Conservation (phyloP, 2,329 filamentous ascomycete genomes). For the Delphinella strobiligena region DNA sequence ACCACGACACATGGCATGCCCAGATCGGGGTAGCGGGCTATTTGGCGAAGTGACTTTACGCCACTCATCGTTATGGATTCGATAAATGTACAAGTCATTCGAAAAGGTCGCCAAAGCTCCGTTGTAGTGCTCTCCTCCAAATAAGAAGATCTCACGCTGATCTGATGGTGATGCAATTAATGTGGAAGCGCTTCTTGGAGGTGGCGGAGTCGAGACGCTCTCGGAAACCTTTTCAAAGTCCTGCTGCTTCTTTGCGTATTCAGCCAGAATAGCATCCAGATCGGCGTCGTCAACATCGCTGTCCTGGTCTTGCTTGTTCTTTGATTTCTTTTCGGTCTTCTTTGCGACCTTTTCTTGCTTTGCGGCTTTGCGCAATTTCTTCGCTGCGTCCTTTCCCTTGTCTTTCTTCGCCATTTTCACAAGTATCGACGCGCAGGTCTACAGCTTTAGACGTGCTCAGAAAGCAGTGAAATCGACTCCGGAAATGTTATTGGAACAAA, state of each 20-base stretch:
- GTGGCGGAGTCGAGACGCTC: constrained; percentile 57
- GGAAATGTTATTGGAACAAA: no score
- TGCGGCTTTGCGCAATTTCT: constrained; percentile 25
- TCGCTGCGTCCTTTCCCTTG: constrained; percentile 42
- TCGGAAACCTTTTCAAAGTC: constrained; percentile 92
- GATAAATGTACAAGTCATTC: constrained; percentile 55
- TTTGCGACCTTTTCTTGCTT: constrained; percentile 45
- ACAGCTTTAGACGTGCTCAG: no score
- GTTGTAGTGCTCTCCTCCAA: constrained; percentile 93
- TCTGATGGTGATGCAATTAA: constrained; percentile 78
- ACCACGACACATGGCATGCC: constrained; percentile 88
- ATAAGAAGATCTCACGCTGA: constrained; percentile 77
- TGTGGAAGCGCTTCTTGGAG: constrained; percentile 66
- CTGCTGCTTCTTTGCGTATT: constrained; percentile 84
- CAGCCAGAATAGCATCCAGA: constrained; percentile 81
- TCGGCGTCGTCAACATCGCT: constrained; percentile 89
- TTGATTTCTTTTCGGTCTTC: constrained; percentile 88
- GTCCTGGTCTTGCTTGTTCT: constrained; percentile 59
- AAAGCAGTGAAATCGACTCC: no score
- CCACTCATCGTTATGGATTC: constrained; percentile 83
- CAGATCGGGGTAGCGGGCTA: constrained; percentile 76
- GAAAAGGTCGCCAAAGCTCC: constrained; percentile 67
- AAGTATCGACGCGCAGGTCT: background rate
- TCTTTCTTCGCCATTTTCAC: constrained; percentile 28
- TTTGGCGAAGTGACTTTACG: constrained; percentile 82